phyloP scores from a whole-genome alignment of 352 stramenopile species.

The Globisporangium paroecandrum region DNA sequence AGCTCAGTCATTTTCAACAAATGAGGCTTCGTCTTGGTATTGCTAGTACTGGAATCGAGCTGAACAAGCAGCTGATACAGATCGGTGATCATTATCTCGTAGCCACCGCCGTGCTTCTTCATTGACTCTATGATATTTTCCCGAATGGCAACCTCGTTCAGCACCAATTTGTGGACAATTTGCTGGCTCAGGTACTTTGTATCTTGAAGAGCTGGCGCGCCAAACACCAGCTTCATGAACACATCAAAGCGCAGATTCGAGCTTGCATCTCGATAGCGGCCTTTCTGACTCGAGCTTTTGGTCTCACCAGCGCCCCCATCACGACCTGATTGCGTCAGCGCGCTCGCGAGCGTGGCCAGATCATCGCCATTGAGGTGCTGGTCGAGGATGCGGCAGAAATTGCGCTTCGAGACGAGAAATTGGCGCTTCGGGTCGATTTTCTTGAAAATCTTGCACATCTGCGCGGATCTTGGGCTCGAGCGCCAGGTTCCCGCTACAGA shows the following conservation, averaged over 20 bases:
- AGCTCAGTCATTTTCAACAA: slow-evolving; percentile 23
- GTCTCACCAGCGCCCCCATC: not conserved
- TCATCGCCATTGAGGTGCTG: slow-evolving; percentile 36
- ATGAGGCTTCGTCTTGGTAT: not conserved
- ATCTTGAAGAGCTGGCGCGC: slow-evolving; percentile 31
- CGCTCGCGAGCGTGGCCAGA: slow-evolving; percentile 25
- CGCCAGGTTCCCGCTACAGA: slow-evolving; percentile 27
- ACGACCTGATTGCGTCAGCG: slow-evolving; percentile 11
- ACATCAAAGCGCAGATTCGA: slow-evolving; percentile 43
- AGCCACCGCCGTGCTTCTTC: slow-evolving; percentile 12
- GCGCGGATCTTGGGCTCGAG: slow-evolving; percentile 31
- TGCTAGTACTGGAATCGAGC: slow-evolving; percentile 8
- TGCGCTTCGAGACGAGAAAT: slow-evolving; percentile 31
- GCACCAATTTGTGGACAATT: slow-evolving; percentile 26
- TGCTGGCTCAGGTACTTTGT: not conserved
- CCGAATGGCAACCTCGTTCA: slow-evolving; percentile 14
- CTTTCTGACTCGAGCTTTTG: not conserved
- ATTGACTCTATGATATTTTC: slow-evolving; percentile 19
- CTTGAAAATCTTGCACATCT: slow-evolving; percentile 47
- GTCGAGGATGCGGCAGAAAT: slow-evolving; percentile 53
- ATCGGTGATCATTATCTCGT: slow-evolving; percentile 16
- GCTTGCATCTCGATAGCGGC: not conserved
- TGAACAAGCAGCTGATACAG: slow-evolving; percentile 19
- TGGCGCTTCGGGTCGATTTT: slow-evolving; percentile 40
- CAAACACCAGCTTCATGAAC: slow-evolving; percentile 50